Conservation (phyloP, 768 basidiomycete species). For the Tylopilus rubrobrunneus region DNA sequence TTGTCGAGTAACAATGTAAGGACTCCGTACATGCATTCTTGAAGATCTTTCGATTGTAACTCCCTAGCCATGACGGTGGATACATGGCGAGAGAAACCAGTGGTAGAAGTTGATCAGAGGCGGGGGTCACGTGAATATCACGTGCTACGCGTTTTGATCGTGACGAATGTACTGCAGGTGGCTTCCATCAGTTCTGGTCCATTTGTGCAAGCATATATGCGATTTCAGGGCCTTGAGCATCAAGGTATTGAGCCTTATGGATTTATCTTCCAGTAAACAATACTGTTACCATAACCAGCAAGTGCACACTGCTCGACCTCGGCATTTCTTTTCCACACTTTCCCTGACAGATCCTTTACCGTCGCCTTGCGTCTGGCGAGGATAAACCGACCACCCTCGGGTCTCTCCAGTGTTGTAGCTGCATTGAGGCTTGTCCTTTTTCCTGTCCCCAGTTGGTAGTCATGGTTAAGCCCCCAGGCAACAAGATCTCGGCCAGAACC, state of each 20-base stretch:
- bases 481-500: constrained; percentile 61
- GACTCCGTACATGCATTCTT: constrained; percentile 32
- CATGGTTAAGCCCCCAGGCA: constrained; percentile 70
- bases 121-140: constrained; percentile 14
- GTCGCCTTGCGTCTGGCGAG: constrained; percentile 47
- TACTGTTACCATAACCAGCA: constrained; percentile 59
- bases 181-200: too few relatives aligned
- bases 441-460: constrained; percentile 74
- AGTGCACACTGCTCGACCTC: constrained; percentile 62
- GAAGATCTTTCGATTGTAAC: constrained; percentile 31
- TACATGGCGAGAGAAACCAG: neutral
- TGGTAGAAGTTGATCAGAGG: neutral
- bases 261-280: constrained; percentile 67
- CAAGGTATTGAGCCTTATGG: neutral
- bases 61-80: constrained; percentile 24
- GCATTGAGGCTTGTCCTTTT: constrained; percentile 55
- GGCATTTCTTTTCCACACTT: constrained; percentile 55
- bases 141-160: constrained; percentile 10
- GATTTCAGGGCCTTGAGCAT: neutral
- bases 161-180: too few relatives aligned
- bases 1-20: neutral
- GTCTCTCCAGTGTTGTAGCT: constrained; percentile 48
- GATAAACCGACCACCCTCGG: constrained; percentile 58
- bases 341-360: constrained; percentile 58
- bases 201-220: neutral